Percentiles rank a stretch among this genome's conserved stretches.
phyloP scores from a whole-genome alignment of 2,329 filamentous ascomycete species.

The Pezicula neosporulosa region DNA sequence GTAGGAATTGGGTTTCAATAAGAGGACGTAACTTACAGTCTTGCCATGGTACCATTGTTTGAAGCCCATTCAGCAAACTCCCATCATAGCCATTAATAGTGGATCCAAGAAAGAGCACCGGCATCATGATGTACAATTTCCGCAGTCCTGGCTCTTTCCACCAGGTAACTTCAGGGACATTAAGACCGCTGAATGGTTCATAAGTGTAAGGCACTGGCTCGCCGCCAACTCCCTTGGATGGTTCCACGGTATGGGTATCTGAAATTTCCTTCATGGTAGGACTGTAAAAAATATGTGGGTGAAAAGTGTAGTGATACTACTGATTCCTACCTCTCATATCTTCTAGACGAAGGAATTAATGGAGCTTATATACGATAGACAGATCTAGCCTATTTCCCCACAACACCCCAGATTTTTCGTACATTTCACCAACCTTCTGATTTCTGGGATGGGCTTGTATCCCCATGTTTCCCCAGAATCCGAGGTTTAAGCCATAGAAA shows the following conservation, averaged over 20 bases:
- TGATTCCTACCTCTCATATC: not conserved
- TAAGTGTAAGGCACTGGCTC: not conserved
- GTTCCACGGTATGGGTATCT: not conserved
- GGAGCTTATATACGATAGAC: not conserved
- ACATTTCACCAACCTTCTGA: not conserved
- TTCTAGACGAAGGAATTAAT: not conserved
- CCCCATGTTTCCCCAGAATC: not conserved
- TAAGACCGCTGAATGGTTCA: conserved; percentile 1
- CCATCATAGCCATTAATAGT: conserved; percentile 54
- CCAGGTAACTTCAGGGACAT: conserved; percentile 31
- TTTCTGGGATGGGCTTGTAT: not conserved
- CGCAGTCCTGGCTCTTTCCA: conserved; percentile 47
- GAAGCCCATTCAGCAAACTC: conserved; percentile 37
- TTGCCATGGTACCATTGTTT: conserved; percentile 39
- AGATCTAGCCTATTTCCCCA: not conserved
- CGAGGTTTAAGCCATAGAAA: not conserved
- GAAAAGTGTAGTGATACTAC: not conserved
- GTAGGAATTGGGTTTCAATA: not conserved
- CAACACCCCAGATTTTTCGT: not conserved
- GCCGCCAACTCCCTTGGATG: not conserved
- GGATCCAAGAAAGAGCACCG: conserved; percentile 26
- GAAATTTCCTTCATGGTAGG: not conserved
- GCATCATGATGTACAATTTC: conserved; percentile 46
- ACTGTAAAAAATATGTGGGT: not conserved
- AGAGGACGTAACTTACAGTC: conserved; percentile 22